Evolutionary conservation across 306 rosid genomes (phyloP).

Genomic region (Trifolium subterraneum): DNA sequence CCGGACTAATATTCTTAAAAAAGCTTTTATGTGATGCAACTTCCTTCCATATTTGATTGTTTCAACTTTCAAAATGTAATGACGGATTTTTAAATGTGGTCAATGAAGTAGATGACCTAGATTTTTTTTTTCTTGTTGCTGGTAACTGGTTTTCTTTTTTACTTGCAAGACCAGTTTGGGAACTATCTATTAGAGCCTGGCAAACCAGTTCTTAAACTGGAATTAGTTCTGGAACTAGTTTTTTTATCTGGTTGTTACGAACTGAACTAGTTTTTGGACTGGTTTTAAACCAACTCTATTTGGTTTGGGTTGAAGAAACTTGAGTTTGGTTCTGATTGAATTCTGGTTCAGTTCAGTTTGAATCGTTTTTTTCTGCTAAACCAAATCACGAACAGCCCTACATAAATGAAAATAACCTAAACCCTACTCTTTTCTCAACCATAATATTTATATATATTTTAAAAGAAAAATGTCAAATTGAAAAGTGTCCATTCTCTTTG

Average conservation of each 20-base stretch:
- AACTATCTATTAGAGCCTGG: slow-evolving; percentile 3
- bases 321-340: neutral
- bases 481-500: too few relatives aligned
- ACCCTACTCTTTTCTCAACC: neutral
- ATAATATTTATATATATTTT: neutral
- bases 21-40: neutral
- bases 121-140: neutral
- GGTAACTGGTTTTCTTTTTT: neutral
- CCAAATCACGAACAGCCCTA: neutral
- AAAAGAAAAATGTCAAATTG: neutral
- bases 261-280: neutral
- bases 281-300: neutral
- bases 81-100: neutral
- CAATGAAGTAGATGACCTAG: neutral
- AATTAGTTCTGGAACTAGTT: neutral
- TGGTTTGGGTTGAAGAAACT: neutral
- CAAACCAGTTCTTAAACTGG: neutral
- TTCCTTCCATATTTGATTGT: neutral
- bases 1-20: neutral
- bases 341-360: neutral
- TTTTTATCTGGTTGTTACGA: neutral
- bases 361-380: neutral
- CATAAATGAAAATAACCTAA: neutral
- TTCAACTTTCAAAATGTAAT: neutral
- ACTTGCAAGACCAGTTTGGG: neutral